Conservation (phyloP, 208 protist species). For the Trypanosomatidae sp. region DNA sequence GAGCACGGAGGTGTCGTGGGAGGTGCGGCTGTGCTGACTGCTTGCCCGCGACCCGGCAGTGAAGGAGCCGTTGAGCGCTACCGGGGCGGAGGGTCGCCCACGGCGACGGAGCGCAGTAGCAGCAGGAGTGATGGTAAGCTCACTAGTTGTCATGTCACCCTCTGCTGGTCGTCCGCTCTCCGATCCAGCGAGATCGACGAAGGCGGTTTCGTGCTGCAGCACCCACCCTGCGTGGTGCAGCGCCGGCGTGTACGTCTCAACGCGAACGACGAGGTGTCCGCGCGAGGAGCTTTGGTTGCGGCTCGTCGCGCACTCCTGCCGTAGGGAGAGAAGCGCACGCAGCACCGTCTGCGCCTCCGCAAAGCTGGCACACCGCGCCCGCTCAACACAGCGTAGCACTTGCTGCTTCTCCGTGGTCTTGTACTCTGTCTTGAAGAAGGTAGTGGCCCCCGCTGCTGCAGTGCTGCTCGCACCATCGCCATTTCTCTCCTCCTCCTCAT, state of each 20-base stretch:
- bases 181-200: slow-evolving; percentile 72
- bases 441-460: neutral
- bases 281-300: slow-evolving; percentile 57
- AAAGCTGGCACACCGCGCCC: slow-evolving; percentile 34
- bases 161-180: slow-evolving; percentile 40
- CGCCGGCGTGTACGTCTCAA: slow-evolving; percentile 26
- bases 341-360: slow-evolving; percentile 32
- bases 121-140: no score
- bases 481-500: no score
- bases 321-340: slow-evolving; percentile 34
- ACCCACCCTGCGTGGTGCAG: neutral
- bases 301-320: slow-evolving; percentile 39
- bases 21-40: slow-evolving; percentile 22
- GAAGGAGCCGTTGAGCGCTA: neutral
- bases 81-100: neutral
- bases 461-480: no score
- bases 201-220: slow-evolving; percentile 39
- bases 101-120: neutral
- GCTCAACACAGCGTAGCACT: slow-evolving; percentile 37
- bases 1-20: slow-evolving; percentile 5
- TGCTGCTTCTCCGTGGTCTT: slow-evolving; percentile 51
- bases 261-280: slow-evolving; percentile 41
- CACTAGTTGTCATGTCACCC: neutral
- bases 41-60: slow-evolving; percentile 11
- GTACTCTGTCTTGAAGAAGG: slow-evolving; percentile 30